These are phyloP conservation scores for Fragilariopsis cylindrus DNA, from an alignment of 108 stramenopile species.

Conservation along the genomic window DNA sequence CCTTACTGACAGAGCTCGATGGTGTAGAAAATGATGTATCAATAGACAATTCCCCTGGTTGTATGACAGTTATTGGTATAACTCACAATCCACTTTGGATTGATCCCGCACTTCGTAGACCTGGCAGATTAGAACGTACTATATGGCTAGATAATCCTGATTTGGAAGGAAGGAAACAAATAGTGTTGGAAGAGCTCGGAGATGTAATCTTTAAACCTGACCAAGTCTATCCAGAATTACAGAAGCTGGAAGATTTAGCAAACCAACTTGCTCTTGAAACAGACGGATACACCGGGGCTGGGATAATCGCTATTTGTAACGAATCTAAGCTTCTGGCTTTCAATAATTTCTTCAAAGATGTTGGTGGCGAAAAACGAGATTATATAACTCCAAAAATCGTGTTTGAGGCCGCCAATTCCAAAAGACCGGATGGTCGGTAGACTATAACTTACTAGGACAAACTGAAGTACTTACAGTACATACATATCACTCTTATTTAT, in stretches of 20 bases:
- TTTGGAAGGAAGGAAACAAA: slow-evolving; percentile 48
- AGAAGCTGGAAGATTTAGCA: slow-evolving; percentile 41
- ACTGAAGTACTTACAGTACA: too few relatives aligned
- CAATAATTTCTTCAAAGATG: not conserved
- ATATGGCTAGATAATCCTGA: slow-evolving; percentile 56
- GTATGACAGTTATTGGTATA: slow-evolving; percentile 74
- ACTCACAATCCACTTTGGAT: slow-evolving; percentile 69
- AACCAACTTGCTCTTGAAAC: slow-evolving; percentile 48
- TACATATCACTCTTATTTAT: too few relatives aligned
- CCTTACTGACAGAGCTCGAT: slow-evolving; percentile 82
- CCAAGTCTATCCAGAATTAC: slow-evolving; percentile 15
- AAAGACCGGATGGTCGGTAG: not conserved
- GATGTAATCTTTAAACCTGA: slow-evolving; percentile 37
- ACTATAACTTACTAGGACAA: too few relatives aligned
- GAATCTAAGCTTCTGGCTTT: slow-evolving; percentile 52
- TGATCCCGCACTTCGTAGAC: slow-evolving; percentile 78
- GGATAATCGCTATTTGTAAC: slow-evolving; percentile 62
- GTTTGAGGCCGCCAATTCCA: slow-evolving; percentile 8
- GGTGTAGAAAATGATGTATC: slow-evolving; percentile 50
- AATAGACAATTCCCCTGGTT: not conserved
- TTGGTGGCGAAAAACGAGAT: not conserved
- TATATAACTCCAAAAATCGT: slow-evolving; percentile 8
- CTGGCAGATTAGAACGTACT: slow-evolving; percentile 69
- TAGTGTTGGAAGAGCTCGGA: slow-evolving; percentile 41
- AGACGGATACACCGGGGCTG: slow-evolving; percentile 62